Evolutionary conservation across 768 basidiomycete genomes (phyloP).

Genomic region (Dioszegia aurantiaca): DNA sequence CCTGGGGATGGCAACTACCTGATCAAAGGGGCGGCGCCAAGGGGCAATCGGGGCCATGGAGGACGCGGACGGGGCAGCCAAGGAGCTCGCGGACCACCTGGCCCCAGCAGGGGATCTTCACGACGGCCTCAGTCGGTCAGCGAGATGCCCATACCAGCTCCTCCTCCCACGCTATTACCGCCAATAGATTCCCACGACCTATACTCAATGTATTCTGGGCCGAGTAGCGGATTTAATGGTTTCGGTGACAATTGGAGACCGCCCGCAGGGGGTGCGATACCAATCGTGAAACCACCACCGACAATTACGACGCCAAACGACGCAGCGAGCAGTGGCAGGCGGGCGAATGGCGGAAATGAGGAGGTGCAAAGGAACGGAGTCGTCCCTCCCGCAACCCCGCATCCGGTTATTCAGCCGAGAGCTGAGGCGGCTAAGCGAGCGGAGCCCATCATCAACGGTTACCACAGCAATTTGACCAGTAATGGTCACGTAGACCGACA

Average conservation of each 20-base stretch:
- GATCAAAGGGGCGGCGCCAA: conserved; percentile 5
- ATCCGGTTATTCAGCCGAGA: conserved; percentile 9
- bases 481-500: too few species aligned
- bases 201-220: too few species aligned
- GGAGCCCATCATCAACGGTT: background rate
- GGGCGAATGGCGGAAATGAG: background rate
- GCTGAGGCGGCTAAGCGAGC: conserved; percentile 3
- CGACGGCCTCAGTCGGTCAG: background rate
- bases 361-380: background rate
- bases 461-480: too few species aligned
- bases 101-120: too few species aligned
- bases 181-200: too few species aligned
- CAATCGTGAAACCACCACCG: too few species aligned
- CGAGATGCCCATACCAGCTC: too few species aligned
- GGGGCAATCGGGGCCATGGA: conserved; percentile 1
- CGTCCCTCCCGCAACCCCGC: background rate
- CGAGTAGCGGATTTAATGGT: too few species aligned
- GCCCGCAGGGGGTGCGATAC: too few species aligned
- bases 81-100: background rate
- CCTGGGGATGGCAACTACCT: conserved; percentile 15
- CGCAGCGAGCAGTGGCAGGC: too few species aligned
- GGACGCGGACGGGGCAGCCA: background rate
- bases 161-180: background rate
- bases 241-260: too few species aligned
- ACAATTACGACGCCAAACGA: too few species aligned